A percentile compares a stretch with the other conserved stretches of the same genome.
Conservation (phyloP, 345 rosid genomes). For the Populus ilicifolia region DNA sequence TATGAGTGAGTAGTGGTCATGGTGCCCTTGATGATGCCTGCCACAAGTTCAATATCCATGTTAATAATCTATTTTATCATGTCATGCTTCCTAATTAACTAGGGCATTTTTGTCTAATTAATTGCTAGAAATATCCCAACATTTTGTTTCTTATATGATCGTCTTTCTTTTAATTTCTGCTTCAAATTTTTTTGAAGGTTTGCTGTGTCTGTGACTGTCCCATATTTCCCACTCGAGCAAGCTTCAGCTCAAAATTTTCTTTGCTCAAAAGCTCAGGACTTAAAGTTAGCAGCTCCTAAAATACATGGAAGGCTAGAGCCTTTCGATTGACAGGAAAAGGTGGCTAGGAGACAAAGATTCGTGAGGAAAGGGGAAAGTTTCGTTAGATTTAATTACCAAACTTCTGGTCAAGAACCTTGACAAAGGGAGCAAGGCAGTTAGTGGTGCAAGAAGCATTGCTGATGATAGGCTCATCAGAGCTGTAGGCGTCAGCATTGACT, state of each 20-base stretch:
- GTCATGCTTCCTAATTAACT: no score
- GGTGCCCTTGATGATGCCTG: conserved; percentile 96
- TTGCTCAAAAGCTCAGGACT: neutral
- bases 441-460: conserved; percentile 99
- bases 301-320: neutral
- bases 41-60: neutral
- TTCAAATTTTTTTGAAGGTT: neutral
- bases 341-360: neutral
- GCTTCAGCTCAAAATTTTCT: neutral
- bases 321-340: neutral
- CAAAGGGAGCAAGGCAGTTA: conserved; percentile 98
- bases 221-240: neutral
- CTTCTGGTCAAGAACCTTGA: conserved; percentile 97
- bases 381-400: conserved; percentile 48
- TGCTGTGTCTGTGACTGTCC: neutral
- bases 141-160: no score
- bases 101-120: neutral
- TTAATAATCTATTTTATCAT: neutral
- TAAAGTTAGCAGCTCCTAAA: neutral
- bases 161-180: no score
- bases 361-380: neutral
- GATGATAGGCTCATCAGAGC: conserved; percentile 67
- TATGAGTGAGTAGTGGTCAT: conserved; percentile 99
- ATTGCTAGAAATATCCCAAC: neutral
- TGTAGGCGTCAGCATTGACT: conserved; percentile 82